A percentile compares a stretch with the other conserved stretches of the same genome.
phyloP scores from a whole-genome alignment of 768 basidiomycete species.

The Mycena capillaripes region DNA sequence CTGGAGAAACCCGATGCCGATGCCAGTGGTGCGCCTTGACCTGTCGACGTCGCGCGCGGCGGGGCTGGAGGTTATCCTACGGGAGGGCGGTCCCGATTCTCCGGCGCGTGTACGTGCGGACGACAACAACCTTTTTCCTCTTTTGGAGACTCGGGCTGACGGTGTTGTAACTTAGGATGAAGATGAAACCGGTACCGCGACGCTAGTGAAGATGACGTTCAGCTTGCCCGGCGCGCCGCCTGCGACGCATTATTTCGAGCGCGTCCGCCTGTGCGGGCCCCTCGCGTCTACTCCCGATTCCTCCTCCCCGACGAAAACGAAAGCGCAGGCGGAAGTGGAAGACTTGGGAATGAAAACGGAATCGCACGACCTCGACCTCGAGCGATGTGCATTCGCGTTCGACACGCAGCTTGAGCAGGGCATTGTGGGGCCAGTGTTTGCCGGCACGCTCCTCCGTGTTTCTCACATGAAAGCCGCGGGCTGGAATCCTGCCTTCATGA shows the following conservation, averaged over 20 bases:
- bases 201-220: conserved; percentile 9
- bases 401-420: conserved; percentile 24
- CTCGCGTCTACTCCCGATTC: not conserved
- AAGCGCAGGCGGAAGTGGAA: not conserved
- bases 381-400: not conserved
- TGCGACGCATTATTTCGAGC: conserved; percentile 16
- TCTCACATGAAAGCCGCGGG: no score
- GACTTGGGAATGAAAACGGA: no score
- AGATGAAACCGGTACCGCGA: not conserved
- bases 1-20: no score
- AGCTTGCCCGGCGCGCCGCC: not conserved
- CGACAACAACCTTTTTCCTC: not conserved
- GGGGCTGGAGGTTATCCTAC: not conserved
- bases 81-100: not conserved
- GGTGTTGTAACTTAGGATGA: no score
- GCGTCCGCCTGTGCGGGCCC: no score
- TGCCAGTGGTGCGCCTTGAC: conserved; percentile 12
- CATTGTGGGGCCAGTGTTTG: conserved; percentile 20
- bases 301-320: not conserved
- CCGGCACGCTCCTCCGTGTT: not conserved
- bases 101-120: no score
- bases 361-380: no score
- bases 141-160: no score
- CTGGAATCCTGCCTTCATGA: no score
- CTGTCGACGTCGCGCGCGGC: not conserved